Evolutionary conservation across 768 basidiomycete species (phyloP).

Genomic region (Obba rivulosa): DNA sequence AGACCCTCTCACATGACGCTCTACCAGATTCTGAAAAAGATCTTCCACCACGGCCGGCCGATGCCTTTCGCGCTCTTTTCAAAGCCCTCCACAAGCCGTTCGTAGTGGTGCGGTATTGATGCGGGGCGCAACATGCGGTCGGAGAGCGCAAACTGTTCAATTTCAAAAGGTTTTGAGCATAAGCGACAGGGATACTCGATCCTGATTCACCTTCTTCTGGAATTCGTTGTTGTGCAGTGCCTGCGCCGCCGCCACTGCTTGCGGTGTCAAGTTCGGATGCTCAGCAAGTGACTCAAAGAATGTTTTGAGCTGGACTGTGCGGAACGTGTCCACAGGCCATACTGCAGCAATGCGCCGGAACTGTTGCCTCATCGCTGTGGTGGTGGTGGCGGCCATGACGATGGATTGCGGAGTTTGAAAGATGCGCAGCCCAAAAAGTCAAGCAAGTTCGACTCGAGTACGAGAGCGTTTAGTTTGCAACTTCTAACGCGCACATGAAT

Average conservation of each 20-base stretch:
- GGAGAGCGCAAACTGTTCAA: conserved; percentile 64
- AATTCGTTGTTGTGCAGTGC: conserved; percentile 51
- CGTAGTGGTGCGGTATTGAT: conserved; percentile 70
- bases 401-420: background rate
- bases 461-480: too few species aligned
- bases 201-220: conserved; percentile 46
- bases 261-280: conserved; percentile 62
- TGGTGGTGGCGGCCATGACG: conserved; percentile 20
- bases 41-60: conserved; percentile 77
- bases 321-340: conserved; percentile 72
- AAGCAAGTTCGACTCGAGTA: background rate
- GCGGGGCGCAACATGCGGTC: conserved; percentile 60
- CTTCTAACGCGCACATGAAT: too few species aligned
- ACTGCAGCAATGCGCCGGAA: conserved; percentile 50
- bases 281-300: conserved; percentile 60
- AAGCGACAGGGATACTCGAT: background rate
- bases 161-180: background rate
- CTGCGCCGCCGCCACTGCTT: conserved; percentile 55
- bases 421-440: background rate
- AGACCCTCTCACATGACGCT: background rate
- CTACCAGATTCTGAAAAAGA: conserved; percentile 76
- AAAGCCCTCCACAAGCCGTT: conserved; percentile 65
- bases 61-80: conserved; percentile 76
- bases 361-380: conserved; percentile 38
- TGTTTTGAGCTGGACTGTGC: conserved; percentile 65